Base-by-base conservation (phyloP, 495 filamentous ascomycete genomes). In the Neurospora terricola region DNA sequence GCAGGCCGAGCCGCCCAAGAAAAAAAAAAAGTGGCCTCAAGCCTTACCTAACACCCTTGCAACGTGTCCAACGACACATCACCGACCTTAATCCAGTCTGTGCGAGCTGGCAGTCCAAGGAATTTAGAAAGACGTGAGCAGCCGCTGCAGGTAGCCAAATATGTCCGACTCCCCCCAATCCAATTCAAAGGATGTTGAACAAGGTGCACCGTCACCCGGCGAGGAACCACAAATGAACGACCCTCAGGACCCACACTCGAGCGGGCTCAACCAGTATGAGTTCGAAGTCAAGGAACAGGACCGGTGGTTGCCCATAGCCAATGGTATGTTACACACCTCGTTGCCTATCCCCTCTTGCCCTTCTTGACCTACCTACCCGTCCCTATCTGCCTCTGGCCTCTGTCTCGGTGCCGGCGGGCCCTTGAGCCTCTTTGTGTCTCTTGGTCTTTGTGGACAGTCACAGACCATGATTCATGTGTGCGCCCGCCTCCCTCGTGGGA, bases 211-310 rank as follows among this genome's bases (percentile, higher is more conserved):
- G 87, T 97, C 95, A 86, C 91, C 91, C 87, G 93, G 96, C 85
- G 93, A 97, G 82, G 87, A 86, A 82, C 84, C 83, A 84, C 84
- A 86, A 84, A 87, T 88, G 86, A 87, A 87, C 79, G 86, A 88
- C 78, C 82, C 82, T 81, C 84, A 86, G 78, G 87, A 89, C 83
- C 86, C 86, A 87, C 86, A 87, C 79, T 82, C 84, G 80, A 81
- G 81, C 81, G 85, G 82, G 78, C 84, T 85, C 81, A 80, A 88
- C 86, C 54, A 66, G 54, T 94, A 91, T 87, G 96, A 98, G 85
- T 97, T 98, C 83, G 96, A 99, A 85, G 96, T 99, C 83, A 99
- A 99, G 87, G 96, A 99, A 84, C 96, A 99, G 84, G 96, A 99
- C 85, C 87, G 96, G 87, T 99, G 96, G 96, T 91, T 99, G 83